Evolutionary conservation across 805 yeast genomes (phyloP), one percentile per base, ranked within the genome.

Genomic region (Candida sonorensis): DNA sequence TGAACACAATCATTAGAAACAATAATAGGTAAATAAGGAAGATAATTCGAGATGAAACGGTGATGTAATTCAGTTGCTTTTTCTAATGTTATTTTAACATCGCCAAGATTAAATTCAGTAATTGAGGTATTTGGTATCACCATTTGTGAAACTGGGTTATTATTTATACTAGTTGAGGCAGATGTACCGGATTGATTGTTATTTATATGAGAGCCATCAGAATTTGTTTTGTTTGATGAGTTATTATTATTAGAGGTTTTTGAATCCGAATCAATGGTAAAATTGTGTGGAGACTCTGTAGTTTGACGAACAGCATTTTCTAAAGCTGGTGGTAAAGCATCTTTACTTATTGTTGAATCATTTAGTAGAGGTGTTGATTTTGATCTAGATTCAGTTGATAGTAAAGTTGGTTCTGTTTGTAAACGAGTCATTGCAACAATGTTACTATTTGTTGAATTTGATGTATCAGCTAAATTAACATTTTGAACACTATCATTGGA

Each of bases 21-120:
- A 51, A 88, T 62, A 10, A 88, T 82, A 2, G 96, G 96, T 46
- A 87, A 64, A 45, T 69, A 81, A 0, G 95, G 94, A 16, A 83
- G 61, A 48, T 78, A 80, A 35, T 77, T 71, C 6, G 58, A 57
- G 40, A 82, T 68, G 50, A 88, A 88, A 17, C 76, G 62, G 27
- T 67, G 66, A 54, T 88, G 95, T 20, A 88, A 64, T 42, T 75
- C 77, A 27, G 71, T 66, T 0, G 95, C 96, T 44, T 79, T 77
- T 10, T 64, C 67, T 1, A 78, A 53, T 1, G 87, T 67, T 11
- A 88, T 62, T 21, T 64, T 66, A 7, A 87, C 90, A 37, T 81
- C 82, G 0, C 95, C 96, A 14, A 88, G 58, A 2, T 72, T 69
- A 48, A 83, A 85, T 44, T 82, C 90, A 1, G 75, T 63, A 11